phyloP scores from a whole-genome alignment of 805 yeast species.

The Teunomyces cretensis region DNA sequence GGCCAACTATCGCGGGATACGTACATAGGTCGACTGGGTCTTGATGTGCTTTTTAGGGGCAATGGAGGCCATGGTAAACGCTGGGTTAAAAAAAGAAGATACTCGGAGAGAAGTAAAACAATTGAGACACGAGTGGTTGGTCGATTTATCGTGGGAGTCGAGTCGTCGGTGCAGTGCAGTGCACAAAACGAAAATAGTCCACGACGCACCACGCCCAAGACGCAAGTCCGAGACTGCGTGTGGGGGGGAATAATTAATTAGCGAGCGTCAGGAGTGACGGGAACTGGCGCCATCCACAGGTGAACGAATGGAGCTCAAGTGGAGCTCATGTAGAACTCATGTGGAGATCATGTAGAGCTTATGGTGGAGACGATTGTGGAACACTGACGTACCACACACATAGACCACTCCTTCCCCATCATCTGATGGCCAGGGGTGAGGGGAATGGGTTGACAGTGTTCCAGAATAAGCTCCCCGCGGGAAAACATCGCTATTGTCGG shows the following conservation, averaged over 20 bases:
- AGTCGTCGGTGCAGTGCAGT: neutral
- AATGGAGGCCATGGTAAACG: slow-evolving; percentile 8
- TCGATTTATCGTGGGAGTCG: slow-evolving; percentile 1
- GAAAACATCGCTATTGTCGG: too few relatives aligned
- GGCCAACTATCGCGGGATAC: slow-evolving; percentile 20
- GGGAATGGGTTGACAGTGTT: neutral
- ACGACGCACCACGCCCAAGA: neutral
- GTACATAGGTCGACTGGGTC: slow-evolving; percentile 68
- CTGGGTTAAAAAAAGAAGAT: neutral
- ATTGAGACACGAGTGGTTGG: slow-evolving; percentile 3
- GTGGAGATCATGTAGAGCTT: too few relatives aligned
- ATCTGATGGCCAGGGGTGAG: neutral
- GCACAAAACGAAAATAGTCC: slow-evolving; percentile 2
- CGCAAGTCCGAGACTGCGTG: neutral
- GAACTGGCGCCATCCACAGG: too few relatives aligned
- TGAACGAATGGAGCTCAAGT: too few relatives aligned
- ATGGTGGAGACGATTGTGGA: too few relatives aligned
- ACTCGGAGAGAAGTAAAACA: neutral
- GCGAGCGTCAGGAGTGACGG: too few relatives aligned
- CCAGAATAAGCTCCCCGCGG: neutral
- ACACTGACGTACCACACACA: too few relatives aligned
- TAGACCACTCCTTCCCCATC: too few relatives aligned
- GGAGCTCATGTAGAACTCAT: too few relatives aligned
- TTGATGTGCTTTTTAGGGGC: slow-evolving; percentile 59
- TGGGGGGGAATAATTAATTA: too few relatives aligned